phyloP scores from a whole-genome alignment of 2,329 filamentous ascomycete genomes.

The Phoma sp. region DNA sequence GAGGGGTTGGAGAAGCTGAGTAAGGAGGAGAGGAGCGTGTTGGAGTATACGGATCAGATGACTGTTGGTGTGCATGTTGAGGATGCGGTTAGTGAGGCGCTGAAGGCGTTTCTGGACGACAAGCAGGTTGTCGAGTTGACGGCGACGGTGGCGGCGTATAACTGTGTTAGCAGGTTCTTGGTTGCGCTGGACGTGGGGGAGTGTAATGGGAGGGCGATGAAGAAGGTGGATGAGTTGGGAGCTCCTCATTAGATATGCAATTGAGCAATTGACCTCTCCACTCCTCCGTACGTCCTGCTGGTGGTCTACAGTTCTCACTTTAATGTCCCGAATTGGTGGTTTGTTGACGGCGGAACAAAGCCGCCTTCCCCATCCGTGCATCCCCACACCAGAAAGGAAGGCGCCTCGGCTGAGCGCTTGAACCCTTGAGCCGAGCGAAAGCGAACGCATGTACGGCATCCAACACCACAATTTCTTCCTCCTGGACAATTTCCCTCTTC shows the following conservation, averaged over 20 bases:
- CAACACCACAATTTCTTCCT: constrained; percentile 14
- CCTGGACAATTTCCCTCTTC: background rate
- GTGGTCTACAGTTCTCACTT: background rate
- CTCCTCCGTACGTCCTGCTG: too few species aligned
- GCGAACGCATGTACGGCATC: constrained; percentile 7
- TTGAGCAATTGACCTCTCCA: too few species aligned
- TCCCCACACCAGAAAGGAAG: constrained; percentile 24
- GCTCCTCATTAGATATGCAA: background rate
- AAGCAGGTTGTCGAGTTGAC: constrained; percentile 82
- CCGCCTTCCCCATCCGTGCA: constrained; percentile 31
- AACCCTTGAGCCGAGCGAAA: constrained; percentile 30
- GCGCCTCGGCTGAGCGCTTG: constrained; percentile 25
- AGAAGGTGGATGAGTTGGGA: constrained; percentile 39
- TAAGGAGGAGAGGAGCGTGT: constrained; percentile 68
- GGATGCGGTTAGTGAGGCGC: constrained; percentile 69
- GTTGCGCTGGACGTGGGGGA: constrained; percentile 76
- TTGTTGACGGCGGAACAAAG: constrained; percentile 16
- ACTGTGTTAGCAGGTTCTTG: constrained; percentile 83
- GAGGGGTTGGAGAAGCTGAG: constrained; percentile 48
- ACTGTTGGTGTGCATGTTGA: constrained; percentile 74
- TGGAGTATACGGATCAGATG: constrained; percentile 84
- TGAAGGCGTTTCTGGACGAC: constrained; percentile 70
- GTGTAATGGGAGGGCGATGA: constrained; percentile 47
- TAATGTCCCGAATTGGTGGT: background rate
- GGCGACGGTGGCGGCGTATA: constrained; percentile 79